Conservation (phyloP, 139 green algal species). For the Haematococcus lacustris region DNA sequence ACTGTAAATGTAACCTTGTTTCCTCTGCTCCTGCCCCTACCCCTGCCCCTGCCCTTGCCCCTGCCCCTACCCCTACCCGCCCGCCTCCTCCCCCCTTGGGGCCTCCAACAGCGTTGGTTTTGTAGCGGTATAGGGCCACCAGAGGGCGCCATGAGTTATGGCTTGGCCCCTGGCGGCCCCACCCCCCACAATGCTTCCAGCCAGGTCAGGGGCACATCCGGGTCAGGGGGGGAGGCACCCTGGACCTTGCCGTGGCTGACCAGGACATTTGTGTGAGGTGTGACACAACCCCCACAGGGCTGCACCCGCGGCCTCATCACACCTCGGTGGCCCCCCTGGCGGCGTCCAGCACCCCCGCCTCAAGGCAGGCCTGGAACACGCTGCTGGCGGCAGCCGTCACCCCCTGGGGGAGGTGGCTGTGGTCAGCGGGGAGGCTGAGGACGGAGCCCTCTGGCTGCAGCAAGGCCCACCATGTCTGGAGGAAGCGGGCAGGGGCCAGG, state of each 20-base stretch:
- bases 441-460: conserved; percentile 7
- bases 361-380: conserved; percentile 37
- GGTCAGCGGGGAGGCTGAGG: neutral
- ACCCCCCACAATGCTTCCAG: no score
- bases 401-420: neutral
- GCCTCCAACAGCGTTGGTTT: no score
- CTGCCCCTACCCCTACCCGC: no score
- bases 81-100: no score
- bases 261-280: no score
- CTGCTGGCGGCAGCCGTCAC: conserved; percentile 14
- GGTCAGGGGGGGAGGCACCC: no score
- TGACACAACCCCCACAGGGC: neutral
- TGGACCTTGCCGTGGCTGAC: no score
- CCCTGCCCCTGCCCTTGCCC: no score
- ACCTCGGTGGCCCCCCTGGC: conserved; percentile 50
- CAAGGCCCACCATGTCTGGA: conserved; percentile 26
- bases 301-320: neutral
- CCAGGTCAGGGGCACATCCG: no score
- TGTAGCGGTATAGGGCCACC: neutral
- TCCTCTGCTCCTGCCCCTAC: no score
- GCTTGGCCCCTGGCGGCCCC: neutral
- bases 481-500: no score
- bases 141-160: neutral
- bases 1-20: no score
- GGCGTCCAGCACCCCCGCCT: conserved; percentile 41